phyloP scores from a whole-genome alignment of 2,329 filamentous ascomycete genomes.

The Rhynchosporium graminicola region DNA sequence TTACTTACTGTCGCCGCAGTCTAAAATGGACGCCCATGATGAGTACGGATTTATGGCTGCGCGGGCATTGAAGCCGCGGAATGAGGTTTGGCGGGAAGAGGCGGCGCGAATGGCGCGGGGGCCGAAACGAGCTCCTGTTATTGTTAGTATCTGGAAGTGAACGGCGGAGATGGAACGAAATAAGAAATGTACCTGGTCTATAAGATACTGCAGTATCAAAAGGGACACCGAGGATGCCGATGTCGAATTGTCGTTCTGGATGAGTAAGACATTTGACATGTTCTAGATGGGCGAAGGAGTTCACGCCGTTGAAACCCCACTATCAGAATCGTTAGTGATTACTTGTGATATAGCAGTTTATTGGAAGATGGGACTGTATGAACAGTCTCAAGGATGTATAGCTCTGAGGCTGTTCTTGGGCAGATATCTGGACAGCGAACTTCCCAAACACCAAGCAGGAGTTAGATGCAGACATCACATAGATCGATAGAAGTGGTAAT shows the following conservation, averaged over 20 bases:
- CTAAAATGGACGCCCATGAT: constrained; percentile 75
- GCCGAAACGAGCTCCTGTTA: constrained; percentile 73
- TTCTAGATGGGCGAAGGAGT: constrained; percentile 71
- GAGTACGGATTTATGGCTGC: constrained; percentile 82
- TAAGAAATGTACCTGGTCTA: constrained; percentile 54
- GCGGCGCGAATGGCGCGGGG: constrained; percentile 85
- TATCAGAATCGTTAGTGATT: constrained; percentile 29
- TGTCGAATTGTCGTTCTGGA: constrained; percentile 65
- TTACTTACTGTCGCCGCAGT: constrained; percentile 73
- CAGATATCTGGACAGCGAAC: too few species aligned
- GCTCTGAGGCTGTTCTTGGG: too few species aligned
- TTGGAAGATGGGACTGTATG: neutral
- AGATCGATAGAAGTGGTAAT: too few species aligned
- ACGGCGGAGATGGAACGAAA: neutral
- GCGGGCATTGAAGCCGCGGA: constrained; percentile 79
- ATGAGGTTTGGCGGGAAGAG: constrained; percentile 76
- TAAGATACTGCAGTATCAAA: constrained; percentile 76
- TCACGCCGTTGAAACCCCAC: constrained; percentile 72
- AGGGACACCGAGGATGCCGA: constrained; percentile 70
- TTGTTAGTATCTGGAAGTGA: constrained; percentile 4
- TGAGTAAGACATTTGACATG: constrained; percentile 70
- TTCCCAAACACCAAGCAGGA: too few species aligned
- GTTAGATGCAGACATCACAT: too few species aligned
- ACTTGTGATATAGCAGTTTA: neutral
- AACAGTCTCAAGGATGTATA: too few species aligned